phyloP scores from a whole-genome alignment of 192 early-diverging fungal species.

The Entomortierella beljakovae region DNA sequence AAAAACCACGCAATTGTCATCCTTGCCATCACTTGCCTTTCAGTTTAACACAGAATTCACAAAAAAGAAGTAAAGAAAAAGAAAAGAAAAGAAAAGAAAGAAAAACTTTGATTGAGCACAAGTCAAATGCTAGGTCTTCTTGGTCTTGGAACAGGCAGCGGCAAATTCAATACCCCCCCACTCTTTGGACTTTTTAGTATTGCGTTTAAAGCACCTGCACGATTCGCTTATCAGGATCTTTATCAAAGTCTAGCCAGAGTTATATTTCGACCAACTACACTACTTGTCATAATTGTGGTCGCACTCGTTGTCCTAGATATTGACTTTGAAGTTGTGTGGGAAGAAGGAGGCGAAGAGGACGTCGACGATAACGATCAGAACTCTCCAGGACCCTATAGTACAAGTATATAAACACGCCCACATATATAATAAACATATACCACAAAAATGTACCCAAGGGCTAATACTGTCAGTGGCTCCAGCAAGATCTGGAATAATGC shows the following conservation, averaged over 20 bases:
- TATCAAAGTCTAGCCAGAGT: constrained; percentile 27
- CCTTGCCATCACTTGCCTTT: not conserved
- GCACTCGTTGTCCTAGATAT: constrained; percentile 37
- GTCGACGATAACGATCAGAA: constrained; percentile 20
- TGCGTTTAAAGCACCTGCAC: constrained; percentile 5
- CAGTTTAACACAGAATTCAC: not conserved
- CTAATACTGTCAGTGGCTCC: not conserved
- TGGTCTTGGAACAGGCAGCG: constrained; percentile 42
- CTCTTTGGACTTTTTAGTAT: constrained; percentile 46
- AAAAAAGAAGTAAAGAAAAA: not conserved
- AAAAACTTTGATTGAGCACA: not conserved
- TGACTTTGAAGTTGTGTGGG: constrained; percentile 49
- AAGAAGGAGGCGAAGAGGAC: constrained; percentile 32
- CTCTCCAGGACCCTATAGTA: constrained; percentile 8
- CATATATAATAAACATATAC: not conserved
- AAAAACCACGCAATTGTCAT: too few relatives aligned
- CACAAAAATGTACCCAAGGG: constrained; percentile 9
- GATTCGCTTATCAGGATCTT: constrained; percentile 39
- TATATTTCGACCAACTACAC: constrained; percentile 21
- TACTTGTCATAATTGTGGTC: constrained; percentile 24
- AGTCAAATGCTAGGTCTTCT: constrained; percentile 49
- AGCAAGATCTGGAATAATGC: constrained; percentile 50
- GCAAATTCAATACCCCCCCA: constrained; percentile 22
- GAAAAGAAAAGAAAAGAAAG: not conserved
- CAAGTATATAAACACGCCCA: not conserved